Evolutionary conservation across 2,329 filamentous ascomycete genomes (phyloP).

Genomic region (Calonectria crousiana): DNA sequence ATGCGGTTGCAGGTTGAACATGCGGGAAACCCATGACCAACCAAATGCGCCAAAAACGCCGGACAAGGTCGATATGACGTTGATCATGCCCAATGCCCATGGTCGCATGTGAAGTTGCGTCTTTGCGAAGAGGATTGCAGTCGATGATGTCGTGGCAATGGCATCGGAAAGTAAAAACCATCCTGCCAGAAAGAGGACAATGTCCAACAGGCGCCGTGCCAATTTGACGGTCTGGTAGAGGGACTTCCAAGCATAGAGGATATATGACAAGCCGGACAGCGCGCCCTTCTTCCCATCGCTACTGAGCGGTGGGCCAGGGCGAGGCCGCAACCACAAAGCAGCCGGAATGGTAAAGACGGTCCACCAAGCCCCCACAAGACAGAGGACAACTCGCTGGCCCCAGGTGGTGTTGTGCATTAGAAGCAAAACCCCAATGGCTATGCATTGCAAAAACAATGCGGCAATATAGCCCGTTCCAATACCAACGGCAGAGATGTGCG

Average conservation of each 20-base stretch:
- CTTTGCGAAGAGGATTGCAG: constrained; percentile 95
- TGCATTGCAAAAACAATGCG: constrained; percentile 84
- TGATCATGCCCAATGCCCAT: constrained; percentile 90
- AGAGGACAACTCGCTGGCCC: constrained; percentile 87
- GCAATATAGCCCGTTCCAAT: constrained; percentile 95
- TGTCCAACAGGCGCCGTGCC: constrained; percentile 78
- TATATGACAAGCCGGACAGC: constrained; percentile 73
- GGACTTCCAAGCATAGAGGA: constrained; percentile 87
- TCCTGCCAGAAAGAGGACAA: constrained; percentile 82
- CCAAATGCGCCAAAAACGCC: constrained; percentile 91
- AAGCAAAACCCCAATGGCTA: constrained; percentile 83
- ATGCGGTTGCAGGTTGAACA: constrained; percentile 78
- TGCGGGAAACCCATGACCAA: constrained; percentile 84
- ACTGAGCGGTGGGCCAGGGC: constrained; percentile 86
- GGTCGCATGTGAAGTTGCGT: constrained; percentile 91
- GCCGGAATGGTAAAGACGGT: constrained; percentile 89
- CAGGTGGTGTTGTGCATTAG: constrained; percentile 82
- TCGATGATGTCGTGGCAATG: constrained; percentile 93
- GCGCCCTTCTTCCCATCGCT: constrained; percentile 53
- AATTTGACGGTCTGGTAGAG: constrained; percentile 84
- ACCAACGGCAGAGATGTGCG: constrained; percentile 90
- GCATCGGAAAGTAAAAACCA: constrained; percentile 97
- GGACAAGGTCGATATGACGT: constrained; percentile 87
- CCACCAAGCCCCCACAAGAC: constrained; percentile 94
- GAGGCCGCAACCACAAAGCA: constrained; percentile 86